phyloP scores from a whole-genome alignment of 345 rosid species.

The Syzygium aqueum region DNA sequence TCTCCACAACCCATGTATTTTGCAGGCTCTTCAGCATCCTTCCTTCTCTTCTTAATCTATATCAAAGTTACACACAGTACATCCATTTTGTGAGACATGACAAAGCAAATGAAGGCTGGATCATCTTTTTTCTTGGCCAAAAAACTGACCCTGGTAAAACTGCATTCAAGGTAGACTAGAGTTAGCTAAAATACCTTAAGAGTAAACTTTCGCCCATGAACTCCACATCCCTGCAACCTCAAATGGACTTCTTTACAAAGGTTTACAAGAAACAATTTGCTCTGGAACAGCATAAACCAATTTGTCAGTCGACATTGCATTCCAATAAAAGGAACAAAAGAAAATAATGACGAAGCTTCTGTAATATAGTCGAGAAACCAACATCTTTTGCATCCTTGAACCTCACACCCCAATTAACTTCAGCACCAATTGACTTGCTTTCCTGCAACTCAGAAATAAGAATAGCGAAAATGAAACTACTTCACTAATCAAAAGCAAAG shows the following conservation, averaged over 20 bases:
- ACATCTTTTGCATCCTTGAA: slow-evolving; percentile 75
- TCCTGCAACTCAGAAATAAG: slow-evolving; percentile 37
- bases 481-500: background rate
- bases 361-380: slow-evolving; percentile 7
- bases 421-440: slow-evolving; percentile 89
- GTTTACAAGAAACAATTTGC: slow-evolving; percentile 54
- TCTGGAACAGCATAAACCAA: slow-evolving; percentile 31
- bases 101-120: background rate
- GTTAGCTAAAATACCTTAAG: slow-evolving; percentile 49
- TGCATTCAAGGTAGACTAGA: slow-evolving; percentile 3
- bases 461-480: background rate
- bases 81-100: background rate
- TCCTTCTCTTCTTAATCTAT: slow-evolving; percentile 79
- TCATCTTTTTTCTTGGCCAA: background rate
- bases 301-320: background rate
- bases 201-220: slow-evolving; percentile 76
- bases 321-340: background rate
- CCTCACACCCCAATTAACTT: slow-evolving; percentile 96
- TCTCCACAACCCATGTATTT: slow-evolving; percentile 92
- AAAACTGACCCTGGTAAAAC: background rate
- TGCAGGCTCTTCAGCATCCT: slow-evolving; percentile 70
- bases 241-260: slow-evolving; percentile 88
- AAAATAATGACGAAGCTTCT: slow-evolving; percentile 1
- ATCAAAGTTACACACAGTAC: slow-evolving; percentile 3
- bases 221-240: slow-evolving; percentile 78